Percentiles rank a stretch among this genome's conserved stretches.
Evolutionary conservation across 2,329 filamentous ascomycete genomes (phyloP).

Genomic region (Penicillium hesseltinei): DNA sequence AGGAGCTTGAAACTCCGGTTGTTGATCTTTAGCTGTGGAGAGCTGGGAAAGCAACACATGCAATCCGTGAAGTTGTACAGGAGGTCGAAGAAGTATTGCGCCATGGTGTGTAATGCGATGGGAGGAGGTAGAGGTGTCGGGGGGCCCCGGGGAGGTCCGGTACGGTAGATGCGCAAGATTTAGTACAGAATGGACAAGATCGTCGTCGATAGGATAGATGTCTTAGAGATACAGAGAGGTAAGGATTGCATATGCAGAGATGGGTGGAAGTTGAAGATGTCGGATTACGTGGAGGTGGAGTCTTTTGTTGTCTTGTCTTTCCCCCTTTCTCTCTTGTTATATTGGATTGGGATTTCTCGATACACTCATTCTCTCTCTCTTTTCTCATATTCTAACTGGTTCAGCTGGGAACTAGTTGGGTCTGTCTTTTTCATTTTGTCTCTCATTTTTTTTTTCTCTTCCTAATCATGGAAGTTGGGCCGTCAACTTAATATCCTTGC

Average conservation of each 20-base stretch:
- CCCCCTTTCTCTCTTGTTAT: slow-evolving; percentile 14
- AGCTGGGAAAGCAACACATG: slow-evolving; percentile 93
- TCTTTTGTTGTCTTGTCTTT: slow-evolving; percentile 18
- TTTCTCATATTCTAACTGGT: neutral
- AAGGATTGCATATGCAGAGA: slow-evolving; percentile 8
- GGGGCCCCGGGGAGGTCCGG: neutral
- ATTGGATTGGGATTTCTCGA: neutral
- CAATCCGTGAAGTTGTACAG: slow-evolving; percentile 92
- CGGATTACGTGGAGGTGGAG: slow-evolving; percentile 22
- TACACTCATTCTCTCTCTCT: neutral
- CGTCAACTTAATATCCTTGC: slow-evolving; percentile 14
- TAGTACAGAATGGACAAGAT: neutral
- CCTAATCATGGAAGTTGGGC: slow-evolving; percentile 13
- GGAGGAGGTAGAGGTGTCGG: neutral
- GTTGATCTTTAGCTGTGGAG: slow-evolving; percentile 93
- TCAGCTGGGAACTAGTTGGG: neutral
- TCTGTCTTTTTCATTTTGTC: neutral
- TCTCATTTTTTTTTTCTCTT: neutral
- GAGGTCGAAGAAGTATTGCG: slow-evolving; percentile 81
- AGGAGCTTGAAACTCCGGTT: slow-evolving; percentile 92
- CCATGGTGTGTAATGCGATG: slow-evolving; percentile 53
- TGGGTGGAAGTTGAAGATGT: neutral
- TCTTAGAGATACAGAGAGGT: slow-evolving; percentile 4
- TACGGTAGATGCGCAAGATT: neutral
- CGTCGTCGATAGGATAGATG: neutral